Evolutionary conservation across 352 stramenopile species (phyloP), one percentile per base, ranked within the genome.

Genomic region (Peronospora farinosa): DNA sequence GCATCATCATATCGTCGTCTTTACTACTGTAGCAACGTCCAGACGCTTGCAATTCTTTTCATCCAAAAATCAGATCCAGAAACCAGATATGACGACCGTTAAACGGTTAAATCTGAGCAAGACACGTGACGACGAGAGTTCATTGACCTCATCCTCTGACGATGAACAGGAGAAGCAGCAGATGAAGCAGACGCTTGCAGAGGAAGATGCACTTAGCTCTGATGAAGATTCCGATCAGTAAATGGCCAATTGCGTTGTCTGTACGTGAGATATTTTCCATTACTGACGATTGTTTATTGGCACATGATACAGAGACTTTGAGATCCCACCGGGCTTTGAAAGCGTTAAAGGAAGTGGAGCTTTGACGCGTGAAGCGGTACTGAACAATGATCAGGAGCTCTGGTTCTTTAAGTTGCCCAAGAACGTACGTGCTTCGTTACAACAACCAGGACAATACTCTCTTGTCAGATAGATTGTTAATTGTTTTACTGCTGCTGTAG

Each of bases 371-470:
- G 77, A 88, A 60, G 59, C 65, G 0, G 67, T 88, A 40, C 63
- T 88, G 12, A 64, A 69, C 2, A 69, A 73, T n/a, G 75, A 87
- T 51, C 80, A 88, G 59, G 79, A 91, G 53, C 71, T 91, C n/a
- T 91, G 79, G 79, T 84, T 91, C 48, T 88, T 91, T 51, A 88
- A 86, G 61, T 72, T 91, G 17, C 79, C 79, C 31, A 91, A 88
- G 60, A 59, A 85, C 46, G 79, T 90, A 69, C 42, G 79, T 83
- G 0, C 3, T 33, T 31, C 38, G 17, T 46, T 40, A 0, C 27
- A 31, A 31, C 27, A 10, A 5, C 27, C 25, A 12, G 31, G 5
- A 15, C 35, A 30, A 4, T 15, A 11, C 7, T 35, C 7, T 35
- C 31, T 35, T 31, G 27, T 31, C 6, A n/a, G 8, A n/a, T 15